Percentiles rank a stretch among this genome's conserved stretches.
Conservation (phyloP, 2,329 filamentous ascomycete genomes). For the Pseudogymnoascus sp. region DNA sequence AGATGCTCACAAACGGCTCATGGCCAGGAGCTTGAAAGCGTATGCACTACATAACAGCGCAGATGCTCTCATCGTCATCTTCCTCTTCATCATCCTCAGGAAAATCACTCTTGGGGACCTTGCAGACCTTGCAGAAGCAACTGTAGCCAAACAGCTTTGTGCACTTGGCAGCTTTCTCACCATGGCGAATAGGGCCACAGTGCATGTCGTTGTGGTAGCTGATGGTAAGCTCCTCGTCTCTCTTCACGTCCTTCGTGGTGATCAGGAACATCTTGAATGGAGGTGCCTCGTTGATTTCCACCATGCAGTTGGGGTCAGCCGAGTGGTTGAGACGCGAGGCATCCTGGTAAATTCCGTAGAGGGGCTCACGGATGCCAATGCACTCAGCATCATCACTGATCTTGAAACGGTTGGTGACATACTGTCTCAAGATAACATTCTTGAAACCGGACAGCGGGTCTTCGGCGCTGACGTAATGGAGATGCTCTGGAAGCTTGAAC, state of each 20-base stretch:
- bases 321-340: background rate
- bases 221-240: background rate
- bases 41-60: conserved; percentile 1
- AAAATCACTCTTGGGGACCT: background rate
- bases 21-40: background rate
- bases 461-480: background rate
- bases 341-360: conserved; percentile 1
- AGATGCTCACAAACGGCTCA: conserved; percentile 1
- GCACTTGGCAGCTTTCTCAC: background rate
- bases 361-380: background rate
- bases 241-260: conserved; percentile 6
- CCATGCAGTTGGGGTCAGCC: background rate
- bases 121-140: conserved; percentile 3
- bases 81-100: background rate
- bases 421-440: background rate
- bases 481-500: background rate
- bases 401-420: background rate
- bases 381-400: background rate
- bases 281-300: background rate
- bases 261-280: background rate
- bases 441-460: background rate
- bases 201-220: conserved; percentile 1
- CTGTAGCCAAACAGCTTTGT: conserved; percentile 1
- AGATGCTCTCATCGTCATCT: background rate
- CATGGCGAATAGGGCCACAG: conserved; percentile 2